Evolutionary conservation across 1,139 yeast species (phyloP), one percentile per base, ranked within the genome.

Genomic region (Nakaseomyces sp.): DNA sequence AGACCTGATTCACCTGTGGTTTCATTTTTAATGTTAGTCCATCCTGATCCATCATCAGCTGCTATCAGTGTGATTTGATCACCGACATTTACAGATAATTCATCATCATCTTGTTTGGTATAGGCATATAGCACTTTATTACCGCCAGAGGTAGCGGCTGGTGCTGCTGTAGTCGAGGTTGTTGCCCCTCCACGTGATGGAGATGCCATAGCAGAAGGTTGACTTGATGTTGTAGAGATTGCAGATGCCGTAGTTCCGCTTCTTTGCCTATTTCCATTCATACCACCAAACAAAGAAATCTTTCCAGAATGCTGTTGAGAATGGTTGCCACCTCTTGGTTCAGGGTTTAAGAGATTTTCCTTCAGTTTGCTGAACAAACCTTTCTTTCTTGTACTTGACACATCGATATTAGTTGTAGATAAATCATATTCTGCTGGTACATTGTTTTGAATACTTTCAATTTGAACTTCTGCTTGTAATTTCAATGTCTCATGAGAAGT

Each of bases 31-130:
- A 81, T 76, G 53, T 66, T 64, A 1, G 95, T 81, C 99, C 99
- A 93, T 0, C 99, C 99, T 6, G 91, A 80, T 0, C 96, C 96
- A 53, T 85, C 91, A 61, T 91, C 97, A 3, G 68, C 68, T 42
- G 76, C 79, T 0, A 82, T 48, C 2, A 91, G 72, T 4, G 65
- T 66, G 32, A 89, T 64, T 4, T 65, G 58, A 40, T 85, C 94
- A 5, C 93, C 89, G 0, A 76, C 74, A 7, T 56, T 49, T 1
- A 91, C 66, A 2, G 77, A 64, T 1, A 79, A 66, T 63, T 91
- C 98, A 57, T 88, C 97, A 26, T 71, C 76, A 4, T 88, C 95
- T 4, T 75, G 66, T 0, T 93, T 81, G 4, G 71, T 64, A 59
- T 89, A 91, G 1, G 72, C 72, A 57, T 81, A 91, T 19, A 83